phyloP scores from a whole-genome alignment of 2,329 filamentous ascomycete species.

The Lasiodiplodia sp. region DNA sequence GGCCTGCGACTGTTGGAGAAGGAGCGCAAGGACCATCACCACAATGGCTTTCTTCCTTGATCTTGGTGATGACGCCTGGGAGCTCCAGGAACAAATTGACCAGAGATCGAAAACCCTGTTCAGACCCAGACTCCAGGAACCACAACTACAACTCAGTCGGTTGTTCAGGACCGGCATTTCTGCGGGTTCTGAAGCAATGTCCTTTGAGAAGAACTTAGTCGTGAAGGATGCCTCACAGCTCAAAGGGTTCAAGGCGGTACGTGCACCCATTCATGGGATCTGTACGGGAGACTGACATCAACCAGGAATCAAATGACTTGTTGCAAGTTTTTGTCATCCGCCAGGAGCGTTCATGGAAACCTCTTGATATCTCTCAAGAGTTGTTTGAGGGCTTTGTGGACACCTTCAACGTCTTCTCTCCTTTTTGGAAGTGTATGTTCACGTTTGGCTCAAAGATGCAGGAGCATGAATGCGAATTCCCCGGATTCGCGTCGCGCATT shows the following conservation, averaged over 20 bases:
- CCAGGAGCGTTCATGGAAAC: conserved; percentile 30
- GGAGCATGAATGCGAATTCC: conserved; percentile 31
- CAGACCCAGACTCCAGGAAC: background rate
- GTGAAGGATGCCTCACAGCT: background rate
- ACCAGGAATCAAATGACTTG: background rate
- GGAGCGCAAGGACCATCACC: background rate
- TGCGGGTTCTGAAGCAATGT: background rate
- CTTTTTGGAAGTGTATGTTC: conserved; percentile 29
- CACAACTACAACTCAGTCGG: conserved; percentile 10
- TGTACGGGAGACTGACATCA: too few relatives aligned
- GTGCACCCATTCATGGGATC: too few relatives aligned
- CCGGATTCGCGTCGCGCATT: background rate
- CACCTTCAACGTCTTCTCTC: conserved; percentile 12
- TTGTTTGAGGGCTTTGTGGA: conserved; percentile 18
- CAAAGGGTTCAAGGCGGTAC: background rate
- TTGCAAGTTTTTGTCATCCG: conserved; percentile 23
- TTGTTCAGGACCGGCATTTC: background rate
- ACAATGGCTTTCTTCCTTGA: background rate
- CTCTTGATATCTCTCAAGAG: conserved; percentile 24
- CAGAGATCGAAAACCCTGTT: background rate
- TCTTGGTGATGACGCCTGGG: background rate
- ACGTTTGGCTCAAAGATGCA: conserved; percentile 23
- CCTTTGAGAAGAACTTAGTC: background rate
- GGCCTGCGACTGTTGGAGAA: background rate
- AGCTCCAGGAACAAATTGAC: background rate